phyloP scores from a whole-genome alignment of 257 asterid species.

The Agastache rugosa region DNA sequence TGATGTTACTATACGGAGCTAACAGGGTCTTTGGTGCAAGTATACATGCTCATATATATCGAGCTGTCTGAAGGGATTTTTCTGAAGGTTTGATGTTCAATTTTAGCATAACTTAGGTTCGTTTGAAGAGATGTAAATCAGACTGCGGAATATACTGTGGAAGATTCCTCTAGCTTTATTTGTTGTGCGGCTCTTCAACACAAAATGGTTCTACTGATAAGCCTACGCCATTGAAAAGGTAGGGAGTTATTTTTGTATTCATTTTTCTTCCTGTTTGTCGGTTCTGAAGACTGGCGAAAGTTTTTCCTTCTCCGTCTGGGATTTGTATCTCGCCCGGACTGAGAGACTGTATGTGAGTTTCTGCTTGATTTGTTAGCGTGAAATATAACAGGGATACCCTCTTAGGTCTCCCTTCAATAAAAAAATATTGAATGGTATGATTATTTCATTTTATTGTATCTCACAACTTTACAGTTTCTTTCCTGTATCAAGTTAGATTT shows the following conservation, averaged over 20 bases:
- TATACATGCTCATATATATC: constrained; percentile 44
- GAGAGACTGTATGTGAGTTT: constrained; percentile 61
- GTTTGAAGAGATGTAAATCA: constrained; percentile 68
- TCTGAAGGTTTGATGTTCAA: constrained; percentile 55
- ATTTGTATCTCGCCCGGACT: constrained; percentile 45
- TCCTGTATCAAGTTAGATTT: constrained; percentile 23
- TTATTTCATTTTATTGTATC: constrained; percentile 50
- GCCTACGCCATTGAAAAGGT: constrained; percentile 48
- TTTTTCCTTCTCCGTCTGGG: constrained; percentile 44
- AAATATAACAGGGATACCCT: constrained; percentile 58
- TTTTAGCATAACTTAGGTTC: constrained; percentile 60
- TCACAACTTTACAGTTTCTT: constrained; percentile 24
- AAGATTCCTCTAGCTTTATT: constrained; percentile 53
- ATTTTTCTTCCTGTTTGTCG: constrained; percentile 43
- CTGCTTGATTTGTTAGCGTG: constrained; percentile 64
- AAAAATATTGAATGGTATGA: constrained; percentile 47
- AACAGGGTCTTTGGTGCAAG: constrained; percentile 52
- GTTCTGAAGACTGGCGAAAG: constrained; percentile 49
- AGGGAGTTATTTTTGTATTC: constrained; percentile 54
- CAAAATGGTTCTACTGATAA: constrained; percentile 47
- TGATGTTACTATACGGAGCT: constrained; percentile 61
- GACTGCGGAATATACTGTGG: constrained; percentile 56
- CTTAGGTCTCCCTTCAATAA: constrained; percentile 58
- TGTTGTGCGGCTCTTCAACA: constrained; percentile 54
- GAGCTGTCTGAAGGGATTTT: constrained; percentile 51